Percentiles rank a stretch among this genome's conserved stretches.
Evolutionary conservation across 495 filamentous ascomycete species (phyloP).

Genomic region (Aspergillus sparsus): DNA sequence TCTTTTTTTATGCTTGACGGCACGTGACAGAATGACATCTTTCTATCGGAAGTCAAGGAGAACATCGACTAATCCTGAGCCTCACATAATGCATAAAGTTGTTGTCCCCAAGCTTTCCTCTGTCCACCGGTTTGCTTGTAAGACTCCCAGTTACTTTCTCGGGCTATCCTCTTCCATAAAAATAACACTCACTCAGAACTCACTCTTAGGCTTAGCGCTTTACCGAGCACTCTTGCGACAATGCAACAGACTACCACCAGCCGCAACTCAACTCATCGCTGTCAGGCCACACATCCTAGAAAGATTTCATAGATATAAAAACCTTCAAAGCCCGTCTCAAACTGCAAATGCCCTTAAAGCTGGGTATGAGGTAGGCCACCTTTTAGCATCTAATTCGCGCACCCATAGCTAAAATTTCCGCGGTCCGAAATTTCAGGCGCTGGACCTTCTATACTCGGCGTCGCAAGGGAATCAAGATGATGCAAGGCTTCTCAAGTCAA

Average conservation of each 20-base stretch:
- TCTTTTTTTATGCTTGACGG: neutral
- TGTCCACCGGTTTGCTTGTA: constrained; percentile 67
- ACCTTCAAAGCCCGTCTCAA: constrained; percentile 55
- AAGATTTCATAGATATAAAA: constrained; percentile 59
- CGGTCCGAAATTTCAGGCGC: constrained; percentile 27
- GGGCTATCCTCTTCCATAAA: neutral
- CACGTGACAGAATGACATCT: constrained; percentile 3
- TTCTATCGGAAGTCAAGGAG: neutral
- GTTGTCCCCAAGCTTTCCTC: constrained; percentile 49
- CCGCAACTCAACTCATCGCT: constrained; percentile 38
- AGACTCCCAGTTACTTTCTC: constrained; percentile 22
- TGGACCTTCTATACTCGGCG: constrained; percentile 44
- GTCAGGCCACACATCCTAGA: constrained; percentile 51
- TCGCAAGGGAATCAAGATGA: constrained; percentile 34
- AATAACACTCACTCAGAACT: constrained; percentile 13
- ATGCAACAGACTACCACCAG: constrained; percentile 51
- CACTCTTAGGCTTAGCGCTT: constrained; percentile 63
- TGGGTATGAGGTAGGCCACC: constrained; percentile 61
- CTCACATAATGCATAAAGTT: constrained; percentile 42
- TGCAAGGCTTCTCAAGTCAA: constrained; percentile 24
- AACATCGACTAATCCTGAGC: neutral
- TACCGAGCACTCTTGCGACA: constrained; percentile 70
- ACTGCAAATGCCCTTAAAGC: constrained; percentile 56
- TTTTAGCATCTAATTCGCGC: neutral
- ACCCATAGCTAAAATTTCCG: constrained; percentile 24